These are phyloP conservation scores for Chrysanthemum lavandulifolium DNA, from an alignment of 129 eudicot species.

Conservation along the genomic window DNA sequence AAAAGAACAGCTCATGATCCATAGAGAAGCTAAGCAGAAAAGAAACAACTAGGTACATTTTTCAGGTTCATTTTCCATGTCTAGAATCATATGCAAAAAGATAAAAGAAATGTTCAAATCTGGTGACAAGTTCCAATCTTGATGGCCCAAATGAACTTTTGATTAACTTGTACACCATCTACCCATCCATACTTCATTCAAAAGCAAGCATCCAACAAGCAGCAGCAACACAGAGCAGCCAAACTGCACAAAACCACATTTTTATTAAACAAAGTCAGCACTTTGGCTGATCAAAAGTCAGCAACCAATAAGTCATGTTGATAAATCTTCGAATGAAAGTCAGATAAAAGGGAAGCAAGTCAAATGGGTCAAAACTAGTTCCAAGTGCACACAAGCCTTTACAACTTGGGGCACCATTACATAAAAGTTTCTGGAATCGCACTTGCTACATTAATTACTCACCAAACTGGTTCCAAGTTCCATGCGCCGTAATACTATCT, in stretches of 20 bases:
- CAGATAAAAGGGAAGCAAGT: not conserved
- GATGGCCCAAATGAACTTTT: conserved; percentile 20
- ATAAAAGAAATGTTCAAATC: conserved; percentile 26
- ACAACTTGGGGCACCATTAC: not conserved
- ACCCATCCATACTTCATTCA: conserved; percentile 19
- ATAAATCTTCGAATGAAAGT: no score
- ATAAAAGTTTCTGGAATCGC: not conserved
- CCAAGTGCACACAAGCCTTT: not conserved
- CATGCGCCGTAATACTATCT: not conserved
- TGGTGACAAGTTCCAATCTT: conserved; percentile 19
- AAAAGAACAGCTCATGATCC: conserved; percentile 20
- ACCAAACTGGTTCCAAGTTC: not conserved
- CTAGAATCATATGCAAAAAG: conserved; percentile 26
- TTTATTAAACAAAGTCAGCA: conserved; percentile 12
- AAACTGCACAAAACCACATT: conserved; percentile 32
- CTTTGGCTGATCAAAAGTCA: conserved; percentile 1
- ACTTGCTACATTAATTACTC: not conserved
- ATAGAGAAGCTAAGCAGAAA: conserved; percentile 13
- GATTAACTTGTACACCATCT: conserved; percentile 29
- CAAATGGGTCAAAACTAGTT: not conserved
- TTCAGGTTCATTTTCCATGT: conserved; percentile 16
- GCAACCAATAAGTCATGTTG: not conserved
- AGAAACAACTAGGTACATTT: conserved; percentile 23
- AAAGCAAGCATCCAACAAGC: conserved; percentile 40
- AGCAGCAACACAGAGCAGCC: conserved; percentile 44